Evolutionary conservation across 257 asterid genomes (phyloP).

Genomic region (Nicotiana undulata): DNA sequence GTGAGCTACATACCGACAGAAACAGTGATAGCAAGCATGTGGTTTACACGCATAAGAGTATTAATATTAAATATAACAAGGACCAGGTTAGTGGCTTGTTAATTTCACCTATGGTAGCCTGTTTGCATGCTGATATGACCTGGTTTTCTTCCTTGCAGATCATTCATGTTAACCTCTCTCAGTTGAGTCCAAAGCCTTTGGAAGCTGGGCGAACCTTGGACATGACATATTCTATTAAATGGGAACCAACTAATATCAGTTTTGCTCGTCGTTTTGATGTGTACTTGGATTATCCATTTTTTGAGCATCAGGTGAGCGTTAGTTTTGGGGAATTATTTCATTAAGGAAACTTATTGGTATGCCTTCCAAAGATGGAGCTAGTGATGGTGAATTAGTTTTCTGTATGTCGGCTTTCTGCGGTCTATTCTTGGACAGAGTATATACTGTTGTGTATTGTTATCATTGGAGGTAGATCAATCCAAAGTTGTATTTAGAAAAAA

Average conservation of each 20-base stretch:
- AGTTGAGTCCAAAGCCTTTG: slow-evolving; percentile 66
- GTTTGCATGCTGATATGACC: slow-evolving; percentile 6
- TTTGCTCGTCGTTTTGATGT: slow-evolving; percentile 93
- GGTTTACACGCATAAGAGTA: slow-evolving; percentile 41
- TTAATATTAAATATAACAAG: slow-evolving; percentile 37
- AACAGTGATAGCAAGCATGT: slow-evolving; percentile 41
- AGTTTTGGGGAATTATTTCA: too few relatives aligned
- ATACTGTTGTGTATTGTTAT: not conserved
- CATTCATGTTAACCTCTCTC: slow-evolving; percentile 92
- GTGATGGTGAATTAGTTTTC: not conserved
- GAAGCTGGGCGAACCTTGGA: slow-evolving; percentile 65
- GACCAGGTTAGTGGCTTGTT: slow-evolving; percentile 33
- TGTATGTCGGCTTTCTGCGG: not conserved
- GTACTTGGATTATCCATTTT: slow-evolving; percentile 88
- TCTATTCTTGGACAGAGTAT: not conserved
- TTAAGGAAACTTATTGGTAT: not conserved
- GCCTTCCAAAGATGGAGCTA: not conserved
- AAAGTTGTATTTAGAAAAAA: not conserved
- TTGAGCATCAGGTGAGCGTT: slow-evolving; percentile 83
- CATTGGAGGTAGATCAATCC: not conserved
- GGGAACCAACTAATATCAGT: slow-evolving; percentile 61
- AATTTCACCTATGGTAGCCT: not conserved
- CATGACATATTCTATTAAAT: slow-evolving; percentile 82
- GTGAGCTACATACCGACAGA: slow-evolving; percentile 41
- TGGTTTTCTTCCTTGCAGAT: slow-evolving; percentile 41